Base-by-base conservation (phyloP, 192 early-diverging fungal genomes). In the Phlyctochytrium planicorne region DNA sequence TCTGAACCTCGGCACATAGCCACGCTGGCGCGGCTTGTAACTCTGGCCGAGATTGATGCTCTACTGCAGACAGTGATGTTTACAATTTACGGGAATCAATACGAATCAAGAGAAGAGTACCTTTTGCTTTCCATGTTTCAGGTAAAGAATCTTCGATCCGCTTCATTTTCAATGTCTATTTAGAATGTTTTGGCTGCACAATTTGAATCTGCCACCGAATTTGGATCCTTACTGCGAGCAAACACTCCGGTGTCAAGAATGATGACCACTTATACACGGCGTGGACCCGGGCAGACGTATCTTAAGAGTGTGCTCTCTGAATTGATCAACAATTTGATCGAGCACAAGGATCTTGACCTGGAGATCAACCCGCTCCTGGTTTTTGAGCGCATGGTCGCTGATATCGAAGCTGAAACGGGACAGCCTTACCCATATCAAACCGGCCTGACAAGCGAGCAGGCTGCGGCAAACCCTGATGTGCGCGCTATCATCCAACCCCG, bases 161-260 rank as follows among this genome's bases (percentile, higher is more conserved):
- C n/a, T 29, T 59, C 53, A 1, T 55, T 55, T 62, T 24, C 12
- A 68, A 30, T 53, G 36, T 32, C 0, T 72, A 20, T 6, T 56
- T 27, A 88, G 84, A 86, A 90, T 33, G 94, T 94, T 20, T 76
- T 98, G 30, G 88, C 93, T 2, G 88, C 89, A n/a, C 91, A 98
- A 74, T 96, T 98, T 71, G 94, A 94, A 66, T 85, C 87, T n/a
- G 88, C 92, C 0, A 87, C 84, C n/a, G 92, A 95, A 68, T 95
- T 94, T 62, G 89, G 87, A 35, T 92, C 88, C 17, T 75, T 98
- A 24, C 78, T 98, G 67, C 89, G 95, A 30, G 93, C 94, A 65
- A 98, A 98, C 80, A 95, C 94, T 17, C 93, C 95, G 0, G 92
- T 96, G 12, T 95, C 94, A n/a, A 89, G 95, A 27, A 96, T 96